Base-by-base conservation (phyloP, 345 rosid species). In the Eucalyptus sideroxylon region DNA sequence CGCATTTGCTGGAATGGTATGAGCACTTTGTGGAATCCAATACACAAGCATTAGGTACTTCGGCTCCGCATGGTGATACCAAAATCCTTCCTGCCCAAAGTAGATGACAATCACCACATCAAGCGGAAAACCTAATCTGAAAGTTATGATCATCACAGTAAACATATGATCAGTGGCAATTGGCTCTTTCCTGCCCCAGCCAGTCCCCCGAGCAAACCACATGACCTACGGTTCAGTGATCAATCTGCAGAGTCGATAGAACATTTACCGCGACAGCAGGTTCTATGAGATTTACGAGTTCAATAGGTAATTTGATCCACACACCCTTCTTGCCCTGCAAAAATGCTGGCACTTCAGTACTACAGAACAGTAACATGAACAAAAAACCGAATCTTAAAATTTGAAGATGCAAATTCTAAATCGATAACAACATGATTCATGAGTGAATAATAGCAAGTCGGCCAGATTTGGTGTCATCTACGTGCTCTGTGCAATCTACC, bases 1-100 rank as follows among this genome's bases (percentile, higher is more conserved):
- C 51, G 99, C 99, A 91, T 98, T 97, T 42, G 95, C 92, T 45
- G 99, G 99, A 93, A 98, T 95, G 44, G 96, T 91, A 88, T 95
- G 86, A 60, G 93, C 67, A 67, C 91, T 93, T 89, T 92, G 90
- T 40, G 98, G 98, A 91, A 97, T 95, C 98, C 99, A 97, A 91
- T 93, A 91, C 59, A 91, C 96, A 88, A 97, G 98, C 99, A 98
- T 98, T 90, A 98, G 82, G 92, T 97, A 94, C 87, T 92, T 90
- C 72, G 95, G 94, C 92, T 98, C 99, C 15, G 99, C 99, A 89
- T 97, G 99, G 93, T 98, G 99, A 86, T 91, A 96, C 97, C 95
- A 95, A 89, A 97, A 96, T 88, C 98, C 99, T 92, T 98, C 96
- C 99, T 98, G 94, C 81, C 60, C 92, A 91, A 42, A 34, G 87